phyloP scores from a whole-genome alignment of 2,329 filamentous ascomycete genomes.

The Chrysosphaeria jannelii region DNA sequence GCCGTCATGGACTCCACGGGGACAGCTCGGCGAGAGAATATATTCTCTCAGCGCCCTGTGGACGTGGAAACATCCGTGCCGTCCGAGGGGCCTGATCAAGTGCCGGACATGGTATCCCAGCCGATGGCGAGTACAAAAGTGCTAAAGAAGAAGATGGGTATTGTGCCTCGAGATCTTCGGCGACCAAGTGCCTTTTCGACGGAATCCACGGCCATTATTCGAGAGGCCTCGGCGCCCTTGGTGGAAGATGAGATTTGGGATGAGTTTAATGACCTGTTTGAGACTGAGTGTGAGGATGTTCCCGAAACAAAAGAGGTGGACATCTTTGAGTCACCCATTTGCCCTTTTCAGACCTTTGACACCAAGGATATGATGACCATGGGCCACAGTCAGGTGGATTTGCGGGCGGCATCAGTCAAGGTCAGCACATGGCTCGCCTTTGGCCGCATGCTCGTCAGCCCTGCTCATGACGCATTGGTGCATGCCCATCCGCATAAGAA shows the following conservation, averaged over 20 bases:
- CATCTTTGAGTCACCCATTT: not conserved
- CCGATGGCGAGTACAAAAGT: too few species aligned
- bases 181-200: too few species aligned
- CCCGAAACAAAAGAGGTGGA: not conserved
- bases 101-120: too few species aligned
- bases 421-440: constrained; percentile 74
- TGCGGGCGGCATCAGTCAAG: constrained; percentile 53
- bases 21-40: too few species aligned
- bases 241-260: constrained; percentile 79
- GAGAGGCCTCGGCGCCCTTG: constrained; percentile 26
- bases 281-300: constrained; percentile 11
- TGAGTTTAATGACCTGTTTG: constrained; percentile 72
- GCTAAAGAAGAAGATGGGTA: too few species aligned
- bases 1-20: too few species aligned
- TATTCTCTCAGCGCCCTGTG: too few species aligned
- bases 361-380: constrained; percentile 20
- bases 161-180: too few species aligned
- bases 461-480: constrained; percentile 29
- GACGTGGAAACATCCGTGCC: too few species aligned
- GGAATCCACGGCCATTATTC: constrained; percentile 38
- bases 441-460: constrained; percentile 57
- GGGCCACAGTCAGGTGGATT: constrained; percentile 41
- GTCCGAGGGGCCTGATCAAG: too few species aligned
- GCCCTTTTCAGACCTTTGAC: constrained; percentile 12
- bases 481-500: not conserved